These are phyloP conservation scores for Cucurbita ficifolia DNA, from an alignment of 306 rosid species.

Conservation along the genomic window DNA sequence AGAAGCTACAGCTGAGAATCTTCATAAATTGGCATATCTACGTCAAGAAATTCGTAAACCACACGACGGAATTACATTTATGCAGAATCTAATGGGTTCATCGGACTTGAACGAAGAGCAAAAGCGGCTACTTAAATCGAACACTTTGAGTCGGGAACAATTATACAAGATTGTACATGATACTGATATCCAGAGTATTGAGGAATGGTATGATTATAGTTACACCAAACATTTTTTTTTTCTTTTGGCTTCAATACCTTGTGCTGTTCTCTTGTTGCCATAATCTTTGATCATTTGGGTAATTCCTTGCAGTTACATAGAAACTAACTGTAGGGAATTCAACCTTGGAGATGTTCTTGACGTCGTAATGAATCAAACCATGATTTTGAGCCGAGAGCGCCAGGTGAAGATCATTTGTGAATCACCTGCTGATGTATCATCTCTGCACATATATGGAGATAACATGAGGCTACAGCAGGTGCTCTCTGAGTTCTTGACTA, in stretches of 20 bases:
- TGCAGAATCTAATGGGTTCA: slow-evolving; percentile 26
- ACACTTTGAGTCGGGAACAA: slow-evolving; percentile 26
- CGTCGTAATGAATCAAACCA: slow-evolving; percentile 18
- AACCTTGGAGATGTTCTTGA: slow-evolving; percentile 25
- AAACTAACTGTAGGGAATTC: slow-evolving; percentile 17
- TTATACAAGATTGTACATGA: slow-evolving; percentile 23
- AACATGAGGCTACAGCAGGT: slow-evolving; percentile 29
- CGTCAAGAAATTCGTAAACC: slow-evolving; percentile 24
- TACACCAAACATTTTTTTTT: background rate
- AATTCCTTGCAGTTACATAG: slow-evolving; percentile 20
- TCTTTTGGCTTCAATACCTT: background rate
- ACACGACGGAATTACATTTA: slow-evolving; percentile 16
- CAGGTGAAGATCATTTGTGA: slow-evolving; percentile 17
- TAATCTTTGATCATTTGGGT: slow-evolving; percentile 1
- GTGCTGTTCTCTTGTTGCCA: background rate
- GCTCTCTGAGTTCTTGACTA: slow-evolving; percentile 22
- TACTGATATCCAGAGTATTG: slow-evolving; percentile 23
- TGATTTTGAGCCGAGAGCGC: slow-evolving; percentile 22
- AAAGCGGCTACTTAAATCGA: slow-evolving; percentile 15
- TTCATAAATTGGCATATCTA: slow-evolving; percentile 23
- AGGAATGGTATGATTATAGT: slow-evolving; percentile 18
- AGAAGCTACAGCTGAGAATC: slow-evolving; percentile 25
- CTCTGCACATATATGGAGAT: slow-evolving; percentile 27
- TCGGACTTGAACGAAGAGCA: slow-evolving; percentile 23
- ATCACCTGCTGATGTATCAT: slow-evolving; percentile 19